Conservation (phyloP, 129 eudicot species). For the Apium graveolens region DNA sequence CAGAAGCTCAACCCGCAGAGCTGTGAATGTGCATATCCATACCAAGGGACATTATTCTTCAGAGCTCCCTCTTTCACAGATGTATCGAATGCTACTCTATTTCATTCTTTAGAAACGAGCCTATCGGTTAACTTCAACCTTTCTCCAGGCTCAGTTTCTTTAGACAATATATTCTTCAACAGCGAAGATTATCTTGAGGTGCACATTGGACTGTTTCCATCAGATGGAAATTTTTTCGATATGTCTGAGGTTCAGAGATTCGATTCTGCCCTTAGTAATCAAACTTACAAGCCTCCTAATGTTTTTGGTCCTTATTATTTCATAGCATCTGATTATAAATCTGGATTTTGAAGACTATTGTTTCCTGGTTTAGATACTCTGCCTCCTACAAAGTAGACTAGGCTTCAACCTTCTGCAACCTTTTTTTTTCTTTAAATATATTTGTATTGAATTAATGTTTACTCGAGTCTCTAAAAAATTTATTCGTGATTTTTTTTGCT, state of each 20-base stretch:
- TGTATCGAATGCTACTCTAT: slow-evolving; percentile 47
- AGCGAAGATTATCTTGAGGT: slow-evolving; percentile 79
- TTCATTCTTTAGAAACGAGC: slow-evolving; percentile 89
- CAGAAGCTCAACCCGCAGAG: slow-evolving; percentile 81
- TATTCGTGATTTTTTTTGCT: too few species aligned
- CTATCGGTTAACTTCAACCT: slow-evolving; percentile 72
- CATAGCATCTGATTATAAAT: slow-evolving; percentile 31
- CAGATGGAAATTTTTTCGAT: slow-evolving; percentile 39
- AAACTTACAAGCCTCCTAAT: slow-evolving; percentile 76
- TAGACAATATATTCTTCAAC: slow-evolving; percentile 75
- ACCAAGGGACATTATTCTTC: slow-evolving; percentile 80
- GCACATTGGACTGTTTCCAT: slow-evolving; percentile 69
- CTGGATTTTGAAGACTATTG: too few species aligned
- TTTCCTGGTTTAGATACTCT: too few species aligned
- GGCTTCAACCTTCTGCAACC: too few species aligned
- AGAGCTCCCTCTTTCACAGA: slow-evolving; percentile 84
- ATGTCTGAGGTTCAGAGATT: slow-evolving; percentile 60
- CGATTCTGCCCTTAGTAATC: slow-evolving; percentile 69
- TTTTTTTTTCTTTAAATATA: too few species aligned
- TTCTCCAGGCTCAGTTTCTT: slow-evolving; percentile 73
- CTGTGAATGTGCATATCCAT: slow-evolving; percentile 87
- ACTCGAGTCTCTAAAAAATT: too few species aligned
- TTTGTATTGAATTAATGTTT: too few species aligned
- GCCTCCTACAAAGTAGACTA: too few species aligned
- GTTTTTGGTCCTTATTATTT: slow-evolving; percentile 89